These are phyloP conservation scores for Orbilia oligospora DNA, from an alignment of 2,329 filamentous ascomycete genomes.

Conservation along the genomic window DNA sequence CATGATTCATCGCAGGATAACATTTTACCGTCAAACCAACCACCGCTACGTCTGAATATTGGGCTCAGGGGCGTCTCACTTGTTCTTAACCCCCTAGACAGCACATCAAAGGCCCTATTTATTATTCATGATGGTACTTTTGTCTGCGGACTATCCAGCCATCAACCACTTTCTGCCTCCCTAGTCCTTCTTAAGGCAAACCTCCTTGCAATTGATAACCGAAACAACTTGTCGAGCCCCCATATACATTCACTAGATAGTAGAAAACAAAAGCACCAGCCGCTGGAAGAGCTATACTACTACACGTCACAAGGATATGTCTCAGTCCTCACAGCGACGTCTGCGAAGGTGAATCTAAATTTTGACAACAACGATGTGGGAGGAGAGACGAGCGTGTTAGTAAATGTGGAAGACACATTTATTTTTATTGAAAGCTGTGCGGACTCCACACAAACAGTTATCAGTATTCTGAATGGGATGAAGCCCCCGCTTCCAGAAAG, in stretches of 20 bases:
- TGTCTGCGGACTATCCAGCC: conserved; percentile 76
- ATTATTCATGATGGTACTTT: conserved; percentile 84
- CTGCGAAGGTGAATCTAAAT: conserved; percentile 78
- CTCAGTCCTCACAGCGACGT: conserved; percentile 87
- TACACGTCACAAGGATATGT: conserved; percentile 81
- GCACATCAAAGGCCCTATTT: conserved; percentile 81
- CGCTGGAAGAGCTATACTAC: conserved; percentile 69
- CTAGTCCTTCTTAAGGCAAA: conserved; percentile 84
- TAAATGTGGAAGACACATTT: conserved; percentile 87
- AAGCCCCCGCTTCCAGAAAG: conserved; percentile 86
- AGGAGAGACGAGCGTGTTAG: conserved; percentile 78
- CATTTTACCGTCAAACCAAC: conserved; percentile 66
- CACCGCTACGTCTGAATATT: conserved; percentile 79
- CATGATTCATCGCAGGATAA: conserved; percentile 46
- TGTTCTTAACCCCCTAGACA: conserved; percentile 84
- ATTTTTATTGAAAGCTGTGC: conserved; percentile 94
- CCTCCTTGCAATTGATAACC: conserved; percentile 85
- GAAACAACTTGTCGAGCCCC: conserved; percentile 68
- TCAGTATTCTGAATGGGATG: conserved; percentile 82
- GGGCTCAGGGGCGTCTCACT: conserved; percentile 84
- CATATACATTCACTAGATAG: conserved; percentile 32
- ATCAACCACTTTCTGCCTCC: conserved; percentile 75
- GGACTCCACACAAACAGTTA: conserved; percentile 94
- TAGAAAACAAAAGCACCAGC: conserved; percentile 62
- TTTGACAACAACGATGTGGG: conserved; percentile 73